Evolutionary conservation across 257 asterid species (phyloP), one percentile per base, ranked within the genome.

Genomic region (Orobanche coerulescens): DNA sequence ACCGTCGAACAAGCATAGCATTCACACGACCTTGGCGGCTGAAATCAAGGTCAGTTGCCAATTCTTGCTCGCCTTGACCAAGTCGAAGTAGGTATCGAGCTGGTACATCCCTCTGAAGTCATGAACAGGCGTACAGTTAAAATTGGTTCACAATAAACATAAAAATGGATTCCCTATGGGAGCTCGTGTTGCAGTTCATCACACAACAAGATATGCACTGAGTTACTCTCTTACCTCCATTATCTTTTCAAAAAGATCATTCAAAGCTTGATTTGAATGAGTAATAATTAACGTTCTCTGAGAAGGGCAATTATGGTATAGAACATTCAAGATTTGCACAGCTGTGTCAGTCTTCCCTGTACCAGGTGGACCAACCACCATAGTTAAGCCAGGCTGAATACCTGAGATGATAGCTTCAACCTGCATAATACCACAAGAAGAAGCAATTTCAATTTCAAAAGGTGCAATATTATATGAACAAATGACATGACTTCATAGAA

Each of bases 281-380:
- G 98, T 93, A 51, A 93, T 93, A 69, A 93, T 93, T 81, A 93
- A 76, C 47, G 98, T 93, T 72, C 98, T 84, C 82, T 93, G 98
- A 74, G 98, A 89, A 72, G 98, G 97, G 78, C 98, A 93, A 71
- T 93, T 93, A 66, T 93, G 98, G 81, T 93, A 93, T 48, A 93
- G 87, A 59, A 93, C 96, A 77, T 93, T 89, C 73, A 93, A 72
- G 68, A 93, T 82, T 75, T 89, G 98, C 67, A 93, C 98, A 13
- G 98, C 98, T 10, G 98, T 93, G 71, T 93, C 98, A 3, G 98
- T 93, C 82, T 93, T 93, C 68, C 98, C 98, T 2, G 98, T 93
- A 75, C 98, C 98, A 62, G 98, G 98, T 65, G 98, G 98, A 65
- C 98, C 98, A 23, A 93, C 98, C 71, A 93, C 98, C 98, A 89